Base-by-base conservation (phyloP, 2,329 filamentous ascomycete species). In the Daldinia sp. region DNA sequence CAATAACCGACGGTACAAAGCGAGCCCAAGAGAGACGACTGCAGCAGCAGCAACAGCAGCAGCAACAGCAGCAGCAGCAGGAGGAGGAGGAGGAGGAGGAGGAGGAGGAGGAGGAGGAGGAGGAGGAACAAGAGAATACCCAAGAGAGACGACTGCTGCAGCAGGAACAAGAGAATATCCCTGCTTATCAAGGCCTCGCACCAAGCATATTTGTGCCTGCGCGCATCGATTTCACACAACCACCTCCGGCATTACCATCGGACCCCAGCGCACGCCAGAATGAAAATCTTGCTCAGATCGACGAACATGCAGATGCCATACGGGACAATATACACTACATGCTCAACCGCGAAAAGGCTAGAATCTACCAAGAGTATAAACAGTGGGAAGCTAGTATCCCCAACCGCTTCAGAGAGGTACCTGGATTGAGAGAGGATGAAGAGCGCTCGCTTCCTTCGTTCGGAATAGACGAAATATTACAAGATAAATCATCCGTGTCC, bases 171-270 rank as follows among this genome's bases (percentile, higher is more conserved):
- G 64, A 64, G 11, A 52, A 61, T 1, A 70, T 72, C 21, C 71
- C 71, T 4, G 11, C 47, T 2, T 63, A 68, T 50, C 45, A 47
- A 15, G 62, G 35, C 51, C 68, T 72, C 32, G 58, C 71, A 23
- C 71, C 71, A 7, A 52, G 68, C 17, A 71, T 72, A 15, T 73
- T 74, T 60, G 69, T 72, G 4, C 68, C 71, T 15, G 71, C 71
- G 17, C 61, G 69, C 10, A 50, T 52, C 21, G 72, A 74, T 62
- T 68, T 72, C 64, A 72, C 72, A 6, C 64, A 71, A 52, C 65
- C 72, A n/a, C 63, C 68, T n/a, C 70, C 71, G 11, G 60, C 61
- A 2, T 15, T 66, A 3, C 64, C 71, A 1, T 58, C 63, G 8
- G 66, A 73, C n/a, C 67, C 61, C 3, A 37, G 29, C 17, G 34